Base-by-base conservation (phyloP, 2,329 filamentous ascomycete genomes). In the Cyphellophora attinorum region DNA sequence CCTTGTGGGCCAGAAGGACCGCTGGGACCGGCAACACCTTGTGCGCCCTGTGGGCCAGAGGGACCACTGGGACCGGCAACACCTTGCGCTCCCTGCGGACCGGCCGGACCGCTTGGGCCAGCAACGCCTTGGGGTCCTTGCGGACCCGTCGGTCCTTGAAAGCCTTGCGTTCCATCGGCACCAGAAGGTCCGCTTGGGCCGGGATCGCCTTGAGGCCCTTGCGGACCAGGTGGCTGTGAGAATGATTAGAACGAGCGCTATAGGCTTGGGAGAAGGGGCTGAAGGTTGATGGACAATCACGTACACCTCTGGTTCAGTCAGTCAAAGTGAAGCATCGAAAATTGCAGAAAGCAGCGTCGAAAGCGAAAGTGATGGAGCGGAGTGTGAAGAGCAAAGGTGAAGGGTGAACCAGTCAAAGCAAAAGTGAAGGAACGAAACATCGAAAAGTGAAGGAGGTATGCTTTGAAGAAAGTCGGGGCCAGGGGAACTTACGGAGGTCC, bases 141-240 rank as follows among this genome's bases (percentile, higher is more conserved):
- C 8, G n/a, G n/a, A 8, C 21, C 21, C 8, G 21, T 25, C 8
- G 21, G 21, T 8, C 21, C 21, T 25, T 25, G 21, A 25, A 25
- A 8, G n/a, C 21, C 21, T 25, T 25, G 21, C 21, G 21, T 8
- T 8, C 11, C 11, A 8, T 32, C 11, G 10, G 17, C 6, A 15
- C 34, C 29, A 13, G 34, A 29, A 4, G 33, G 25, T 14, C 37
- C 37, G 12, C 23, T 14, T 11, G 37, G 27, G 10, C 39, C 37
- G 4, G 33, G 11, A 10, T 8, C 19, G 17, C 32, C 36, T 25
- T 25, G 21, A 8, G 21, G 21, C 8, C 21, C 21, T n/a, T 25
- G 21, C n/a, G 21, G 21, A 25, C 21, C 21, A 25, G 21, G n/a
- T 4, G 35, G 31, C 18, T 31, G 31, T 16, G 18, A 11, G 15